Evolutionary conservation across 2,329 filamentous ascomycete genomes (phyloP).

Genomic region (Calonectria crousiana): DNA sequence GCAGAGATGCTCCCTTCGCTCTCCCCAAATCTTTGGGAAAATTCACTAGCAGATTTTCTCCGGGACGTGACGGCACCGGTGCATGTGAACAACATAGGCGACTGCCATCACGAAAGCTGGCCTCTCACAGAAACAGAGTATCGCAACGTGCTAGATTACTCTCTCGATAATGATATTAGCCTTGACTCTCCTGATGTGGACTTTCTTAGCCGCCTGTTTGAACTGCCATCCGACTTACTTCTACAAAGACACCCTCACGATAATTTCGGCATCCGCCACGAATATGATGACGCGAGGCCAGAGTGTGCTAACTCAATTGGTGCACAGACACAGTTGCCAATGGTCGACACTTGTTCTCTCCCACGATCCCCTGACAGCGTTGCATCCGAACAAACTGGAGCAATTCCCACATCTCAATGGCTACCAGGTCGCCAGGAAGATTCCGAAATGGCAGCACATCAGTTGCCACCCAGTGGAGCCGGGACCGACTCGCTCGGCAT

Average conservation of each 20-base stretch:
- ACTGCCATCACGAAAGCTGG: not conserved
- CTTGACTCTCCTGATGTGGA: not conserved
- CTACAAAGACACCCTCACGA: not conserved
- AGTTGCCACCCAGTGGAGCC: not conserved
- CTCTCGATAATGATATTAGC: not conserved
- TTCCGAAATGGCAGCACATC: not conserved
- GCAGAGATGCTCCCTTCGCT: not conserved
- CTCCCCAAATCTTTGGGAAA: not conserved
- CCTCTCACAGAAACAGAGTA: not conserved
- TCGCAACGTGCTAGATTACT: not conserved
- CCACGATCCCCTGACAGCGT: not conserved
- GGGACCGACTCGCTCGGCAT: not conserved
- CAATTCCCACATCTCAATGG: not conserved
- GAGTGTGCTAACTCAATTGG: not conserved
- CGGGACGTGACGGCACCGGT: not conserved
- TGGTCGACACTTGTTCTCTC: not conserved
- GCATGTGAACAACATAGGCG: not conserved
- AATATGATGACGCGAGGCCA: not conserved
- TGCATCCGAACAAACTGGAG: not conserved
- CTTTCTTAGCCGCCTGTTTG: not conserved
- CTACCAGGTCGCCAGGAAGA: not conserved
- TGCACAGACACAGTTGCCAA: not conserved
- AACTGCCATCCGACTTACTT: not conserved
- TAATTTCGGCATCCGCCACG: not conserved
- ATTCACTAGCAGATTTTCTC: not conserved